These are phyloP conservation scores for Coccomyxa sp. DNA, from an alignment of 139 green algal genomes.

Conservation along the genomic window DNA sequence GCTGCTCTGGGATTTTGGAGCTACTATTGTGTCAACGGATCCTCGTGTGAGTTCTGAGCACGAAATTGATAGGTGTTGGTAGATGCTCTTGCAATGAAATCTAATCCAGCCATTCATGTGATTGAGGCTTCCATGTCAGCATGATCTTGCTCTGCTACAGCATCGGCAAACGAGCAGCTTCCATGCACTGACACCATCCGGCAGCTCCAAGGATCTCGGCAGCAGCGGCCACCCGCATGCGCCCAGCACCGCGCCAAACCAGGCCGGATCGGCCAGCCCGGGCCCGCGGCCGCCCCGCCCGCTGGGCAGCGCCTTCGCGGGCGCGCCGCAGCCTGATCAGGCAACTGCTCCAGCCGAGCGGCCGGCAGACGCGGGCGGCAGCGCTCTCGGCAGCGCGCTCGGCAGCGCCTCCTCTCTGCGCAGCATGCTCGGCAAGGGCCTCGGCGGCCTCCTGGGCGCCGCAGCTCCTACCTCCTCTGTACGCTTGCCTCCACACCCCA, in stretches of 20 bases:
- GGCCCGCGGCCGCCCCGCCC: too few relatives aligned
- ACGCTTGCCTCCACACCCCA: background rate
- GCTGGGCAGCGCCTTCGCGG: too few relatives aligned
- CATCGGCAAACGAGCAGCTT: background rate
- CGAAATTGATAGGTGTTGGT: background rate
- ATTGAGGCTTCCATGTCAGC: background rate
- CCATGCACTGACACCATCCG: background rate
- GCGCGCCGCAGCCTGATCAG: background rate
- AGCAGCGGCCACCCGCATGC: background rate
- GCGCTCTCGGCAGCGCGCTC: background rate
- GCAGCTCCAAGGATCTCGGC: background rate
- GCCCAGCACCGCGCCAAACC: background rate
- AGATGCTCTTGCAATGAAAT: background rate
- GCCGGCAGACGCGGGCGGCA: background rate
- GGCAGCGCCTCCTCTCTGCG: background rate
- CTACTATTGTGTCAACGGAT: too few relatives aligned
- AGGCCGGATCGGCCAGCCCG: background rate
- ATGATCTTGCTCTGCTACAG: background rate
- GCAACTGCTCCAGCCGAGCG: background rate
- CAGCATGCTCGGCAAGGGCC: background rate
- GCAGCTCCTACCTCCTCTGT: background rate
- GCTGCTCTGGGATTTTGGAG: too few relatives aligned
- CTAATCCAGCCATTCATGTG: background rate
- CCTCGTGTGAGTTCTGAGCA: too few relatives aligned
- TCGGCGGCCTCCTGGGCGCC: background rate